Percentiles rank a stretch among this genome's conserved stretches.
These are phyloP conservation scores for Xanthoconium purpureum DNA, from an alignment of 768 basidiomycete genomes.

Conservation along the genomic window DNA sequence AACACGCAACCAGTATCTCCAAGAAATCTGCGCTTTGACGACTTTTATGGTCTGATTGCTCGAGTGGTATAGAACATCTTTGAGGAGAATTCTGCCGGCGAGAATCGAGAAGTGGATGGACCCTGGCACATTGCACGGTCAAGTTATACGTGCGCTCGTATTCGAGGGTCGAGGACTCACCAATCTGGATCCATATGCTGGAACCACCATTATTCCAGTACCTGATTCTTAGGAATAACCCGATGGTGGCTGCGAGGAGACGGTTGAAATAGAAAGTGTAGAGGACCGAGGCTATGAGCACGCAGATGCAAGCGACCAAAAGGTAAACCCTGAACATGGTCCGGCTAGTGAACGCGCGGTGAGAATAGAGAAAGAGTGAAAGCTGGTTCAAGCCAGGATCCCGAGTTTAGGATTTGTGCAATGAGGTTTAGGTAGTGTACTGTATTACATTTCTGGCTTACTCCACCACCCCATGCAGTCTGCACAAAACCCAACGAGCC, in stretches of 20 bases:
- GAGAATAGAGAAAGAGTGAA: not conserved
- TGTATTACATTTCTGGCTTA: not conserved
- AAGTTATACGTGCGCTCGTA: not conserved
- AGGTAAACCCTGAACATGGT: slow-evolving; percentile 59
- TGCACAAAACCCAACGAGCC: slow-evolving; percentile 35
- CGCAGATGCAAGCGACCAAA: slow-evolving; percentile 60
- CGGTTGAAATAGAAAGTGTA: slow-evolving; percentile 94
- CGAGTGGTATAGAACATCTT: slow-evolving; percentile 86
- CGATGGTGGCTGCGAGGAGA: slow-evolving; percentile 66
- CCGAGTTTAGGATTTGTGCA: slow-evolving; percentile 4
- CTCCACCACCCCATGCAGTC: slow-evolving; percentile 18
- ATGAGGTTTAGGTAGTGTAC: too few species aligned
- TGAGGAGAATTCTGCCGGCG: slow-evolving; percentile 82
- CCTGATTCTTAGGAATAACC: slow-evolving; percentile 60
- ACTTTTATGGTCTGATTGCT: slow-evolving; percentile 87
- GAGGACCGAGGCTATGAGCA: slow-evolving; percentile 53
- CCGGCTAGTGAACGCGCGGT: not conserved
- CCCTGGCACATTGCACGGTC: slow-evolving; percentile 41
- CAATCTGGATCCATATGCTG: slow-evolving; percentile 84
- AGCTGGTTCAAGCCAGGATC: not conserved
- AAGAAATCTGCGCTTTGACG: slow-evolving; percentile 81
- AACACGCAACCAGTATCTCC: slow-evolving; percentile 90
- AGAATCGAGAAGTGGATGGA: slow-evolving; percentile 90
- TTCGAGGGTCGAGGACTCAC: slow-evolving; percentile 37
- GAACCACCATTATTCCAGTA: slow-evolving; percentile 76